Base-by-base conservation (phyloP, 2,329 filamentous ascomycete species). In the Dothidotthia symphoricarpi region DNA sequence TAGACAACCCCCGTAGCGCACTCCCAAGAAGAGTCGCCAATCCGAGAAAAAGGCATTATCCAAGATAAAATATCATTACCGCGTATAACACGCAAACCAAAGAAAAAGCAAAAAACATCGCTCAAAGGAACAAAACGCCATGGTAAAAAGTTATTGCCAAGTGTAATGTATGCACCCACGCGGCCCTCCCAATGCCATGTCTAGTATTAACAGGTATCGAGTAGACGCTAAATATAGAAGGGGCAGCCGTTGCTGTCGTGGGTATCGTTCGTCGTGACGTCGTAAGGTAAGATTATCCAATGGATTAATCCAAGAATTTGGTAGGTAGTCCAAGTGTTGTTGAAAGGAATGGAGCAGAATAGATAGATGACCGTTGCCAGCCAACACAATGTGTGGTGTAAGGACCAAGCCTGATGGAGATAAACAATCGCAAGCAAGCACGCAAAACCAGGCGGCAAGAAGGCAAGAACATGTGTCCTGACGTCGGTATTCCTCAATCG, bases 211-310 rank as follows among this genome's bases (percentile, higher is more conserved):
- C 26, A 28, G 44, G 39, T 50, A 47, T 49, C 36, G 46, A 54
- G 53, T 49, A 57, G 43, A 50, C 45, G 47, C 46, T 55, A 51
- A 44, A 31, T 39, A 45, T 50, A 51, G 39, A 51, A 45, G 45
- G 45, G 43, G 43, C 49, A 53, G 53, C 57, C 50, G 45, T 58
- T 49, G 48, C 41, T 56, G 44, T 59, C 56, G 51, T 63, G 61
- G 61, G 61, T 64, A 63, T 64, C 61, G 50, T 64, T 61, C 44
- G 49, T 64, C 61, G 57, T 64, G 51, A 61, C 58, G 51, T 64
- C 58, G 51, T 63, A 44, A 57, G 42, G 37, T 19, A 41, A 47
- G 42, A 52, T 36, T 42, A 49, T 52, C 49, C 47, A 48, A 36
- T 26, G 42, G 48, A 55, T 32, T 11, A 28, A 45, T 43, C 46